These are phyloP conservation scores for Saccharomycopsis schoenii DNA, from an alignment of 805 yeast genomes.

Conservation along the genomic window DNA sequence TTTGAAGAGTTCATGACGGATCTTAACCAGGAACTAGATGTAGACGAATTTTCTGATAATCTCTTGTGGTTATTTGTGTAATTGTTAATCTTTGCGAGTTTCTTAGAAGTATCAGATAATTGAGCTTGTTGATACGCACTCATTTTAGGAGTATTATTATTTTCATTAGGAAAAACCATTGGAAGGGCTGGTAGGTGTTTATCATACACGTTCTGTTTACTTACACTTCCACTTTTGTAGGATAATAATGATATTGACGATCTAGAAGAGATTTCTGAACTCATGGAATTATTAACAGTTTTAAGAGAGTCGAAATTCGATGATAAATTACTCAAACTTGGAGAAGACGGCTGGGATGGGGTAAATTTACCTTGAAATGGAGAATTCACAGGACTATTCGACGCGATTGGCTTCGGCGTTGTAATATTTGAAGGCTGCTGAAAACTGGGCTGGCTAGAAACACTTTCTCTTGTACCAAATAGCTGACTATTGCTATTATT, in stretches of 20 bases:
- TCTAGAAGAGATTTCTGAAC: conserved; percentile 10
- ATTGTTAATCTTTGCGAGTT: conserved; percentile 13
- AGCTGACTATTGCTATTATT: not conserved
- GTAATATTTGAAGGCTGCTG: not conserved
- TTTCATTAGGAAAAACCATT: conserved; percentile 9
- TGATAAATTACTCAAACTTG: conserved; percentile 11
- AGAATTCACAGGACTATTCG: conserved; percentile 9
- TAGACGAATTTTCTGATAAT: not conserved
- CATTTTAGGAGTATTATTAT: conserved; percentile 6
- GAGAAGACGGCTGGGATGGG: conserved; percentile 16
- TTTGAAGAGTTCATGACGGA: not conserved
- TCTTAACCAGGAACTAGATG: conserved; percentile 2
- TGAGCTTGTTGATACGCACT: conserved; percentile 19
- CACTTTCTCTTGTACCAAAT: not conserved
- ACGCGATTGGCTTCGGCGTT: not conserved
- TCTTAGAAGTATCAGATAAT: conserved; percentile 9
- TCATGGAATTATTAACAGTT: conserved; percentile 12
- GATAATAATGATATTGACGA: conserved; percentile 13
- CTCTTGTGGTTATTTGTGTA: not conserved
- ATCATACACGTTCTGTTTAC: not conserved
- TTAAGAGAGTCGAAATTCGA: conserved; percentile 17
- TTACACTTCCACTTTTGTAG: conserved; percentile 3
- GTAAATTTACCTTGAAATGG: conserved; percentile 12
- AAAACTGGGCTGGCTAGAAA: not conserved
- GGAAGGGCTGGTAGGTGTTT: conserved; percentile 10